A percentile compares a stretch with the other conserved stretches of the same genome.
These are phyloP conservation scores for Rhizopogon vulgaris DNA, from an alignment of 768 basidiomycete species.

Conservation along the genomic window DNA sequence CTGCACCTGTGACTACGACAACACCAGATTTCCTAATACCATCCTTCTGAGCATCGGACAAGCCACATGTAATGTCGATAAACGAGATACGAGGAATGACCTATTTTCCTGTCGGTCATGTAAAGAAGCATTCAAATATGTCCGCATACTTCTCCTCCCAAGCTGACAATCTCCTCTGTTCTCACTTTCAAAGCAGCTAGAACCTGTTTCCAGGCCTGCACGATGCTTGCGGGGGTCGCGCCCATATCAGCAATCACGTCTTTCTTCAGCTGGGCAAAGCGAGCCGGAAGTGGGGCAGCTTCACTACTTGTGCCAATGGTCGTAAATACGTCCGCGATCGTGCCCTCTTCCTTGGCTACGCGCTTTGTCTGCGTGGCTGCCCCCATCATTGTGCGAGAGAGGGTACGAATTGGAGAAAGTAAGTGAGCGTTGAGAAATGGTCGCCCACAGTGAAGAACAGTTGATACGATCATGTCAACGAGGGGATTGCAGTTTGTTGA, in stretches of 20 bases:
- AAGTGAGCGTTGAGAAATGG: not conserved
- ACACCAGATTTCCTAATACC: conserved; percentile 47
- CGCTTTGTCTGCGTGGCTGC: not conserved
- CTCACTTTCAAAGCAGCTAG: conserved; percentile 40
- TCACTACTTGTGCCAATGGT: conserved; percentile 34
- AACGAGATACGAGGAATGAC: conserved; percentile 47
- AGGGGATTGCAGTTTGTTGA: no score
- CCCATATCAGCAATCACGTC: conserved; percentile 37
- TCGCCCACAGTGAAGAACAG: not conserved
- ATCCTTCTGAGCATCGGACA: conserved; percentile 38
- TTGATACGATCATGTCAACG: not conserved
- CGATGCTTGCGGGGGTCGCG: conserved; percentile 19
- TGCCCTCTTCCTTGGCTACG: conserved; percentile 23
- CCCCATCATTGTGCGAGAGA: not conserved
- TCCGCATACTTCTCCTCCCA: conserved; percentile 40
- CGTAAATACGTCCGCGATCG: conserved; percentile 42
- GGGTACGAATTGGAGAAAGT: not conserved
- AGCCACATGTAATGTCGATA: conserved; percentile 36
- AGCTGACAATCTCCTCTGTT: conserved; percentile 40
- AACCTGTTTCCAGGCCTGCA: conserved; percentile 51
- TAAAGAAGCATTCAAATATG: not conserved
- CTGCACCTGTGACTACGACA: conserved; percentile 51
- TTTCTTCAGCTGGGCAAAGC: conserved; percentile 59
- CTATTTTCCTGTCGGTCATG: conserved; percentile 21
- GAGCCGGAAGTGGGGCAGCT: conserved; percentile 39